Conservation (phyloP, 257 asterid species). For the Apocynum venetum region DNA sequence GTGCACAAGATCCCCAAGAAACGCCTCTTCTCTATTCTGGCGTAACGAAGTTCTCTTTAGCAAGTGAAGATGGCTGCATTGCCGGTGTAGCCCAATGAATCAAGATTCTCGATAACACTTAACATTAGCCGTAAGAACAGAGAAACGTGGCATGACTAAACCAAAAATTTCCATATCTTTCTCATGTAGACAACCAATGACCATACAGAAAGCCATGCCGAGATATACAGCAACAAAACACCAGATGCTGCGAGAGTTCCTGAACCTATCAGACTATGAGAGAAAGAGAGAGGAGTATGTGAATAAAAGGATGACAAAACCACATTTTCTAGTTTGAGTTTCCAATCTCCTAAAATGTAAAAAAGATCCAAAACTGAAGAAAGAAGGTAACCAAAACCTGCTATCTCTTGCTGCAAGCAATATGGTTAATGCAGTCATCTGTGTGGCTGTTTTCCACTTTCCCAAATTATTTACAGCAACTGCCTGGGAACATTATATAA, state of each 20-base stretch:
- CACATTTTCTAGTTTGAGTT: background rate
- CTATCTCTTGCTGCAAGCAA: conserved; percentile 81
- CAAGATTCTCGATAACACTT: conserved; percentile 5
- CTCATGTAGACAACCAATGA: conserved; percentile 65
- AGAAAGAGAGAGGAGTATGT: background rate
- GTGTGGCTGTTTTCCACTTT: conserved; percentile 97
- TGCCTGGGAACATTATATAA: conserved; percentile 46
- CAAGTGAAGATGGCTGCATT: background rate
- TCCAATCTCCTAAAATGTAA: background rate
- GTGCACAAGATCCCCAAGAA: conserved; percentile 4
- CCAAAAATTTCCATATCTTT: conserved; percentile 65
- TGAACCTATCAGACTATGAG: conserved; percentile 55
- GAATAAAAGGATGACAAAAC: background rate
- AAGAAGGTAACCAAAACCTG: conserved; percentile 46
- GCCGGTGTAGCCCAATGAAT: background rate
- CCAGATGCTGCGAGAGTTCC: conserved; percentile 56
- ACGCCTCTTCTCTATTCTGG: background rate
- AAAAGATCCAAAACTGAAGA: conserved; percentile 1
- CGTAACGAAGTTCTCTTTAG: background rate
- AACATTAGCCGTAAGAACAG: conserved; percentile 15
- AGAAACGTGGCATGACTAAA: conserved; percentile 28
- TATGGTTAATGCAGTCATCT: conserved; percentile 83
- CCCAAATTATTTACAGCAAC: conserved; percentile 95
- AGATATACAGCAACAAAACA: conserved; percentile 58
- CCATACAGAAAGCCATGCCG: conserved; percentile 87